Evolutionary conservation across 176 grass and related monocot genomes (phyloP).

Genomic region (Chloris gayana): DNA sequence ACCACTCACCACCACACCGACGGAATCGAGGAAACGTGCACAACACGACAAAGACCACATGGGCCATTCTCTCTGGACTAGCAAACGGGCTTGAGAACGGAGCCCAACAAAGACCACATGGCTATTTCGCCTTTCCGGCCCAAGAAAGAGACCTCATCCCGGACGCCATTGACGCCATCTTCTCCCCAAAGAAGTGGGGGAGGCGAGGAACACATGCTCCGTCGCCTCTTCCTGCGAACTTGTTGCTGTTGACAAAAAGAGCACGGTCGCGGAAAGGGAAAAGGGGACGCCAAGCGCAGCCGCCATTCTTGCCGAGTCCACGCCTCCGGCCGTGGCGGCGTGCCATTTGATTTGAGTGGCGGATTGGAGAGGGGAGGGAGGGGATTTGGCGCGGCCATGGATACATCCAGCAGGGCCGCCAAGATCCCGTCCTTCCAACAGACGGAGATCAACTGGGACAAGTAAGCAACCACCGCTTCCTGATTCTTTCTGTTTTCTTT

Average conservation of each 20-base stretch:
- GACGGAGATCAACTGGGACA: conserved; percentile 99
- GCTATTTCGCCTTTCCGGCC: not conserved
- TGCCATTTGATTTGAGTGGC: conserved; percentile 9
- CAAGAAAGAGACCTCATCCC: conserved; percentile 21
- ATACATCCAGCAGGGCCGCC: conserved; percentile 39
- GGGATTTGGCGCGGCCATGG: conserved; percentile 52
- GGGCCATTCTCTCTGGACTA: not conserved
- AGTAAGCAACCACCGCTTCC: conserved; percentile 48
- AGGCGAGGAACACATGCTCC: conserved; percentile 43
- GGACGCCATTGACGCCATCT: conserved; percentile 41
- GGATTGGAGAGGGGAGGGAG: conserved; percentile 12
- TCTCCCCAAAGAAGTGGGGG: conserved; percentile 5
- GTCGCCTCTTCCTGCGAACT: not conserved
- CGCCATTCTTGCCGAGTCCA: conserved; percentile 19
- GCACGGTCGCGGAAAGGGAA: conserved; percentile 27
- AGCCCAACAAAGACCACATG: conserved; percentile 23
- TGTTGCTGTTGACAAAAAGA: conserved; percentile 20
- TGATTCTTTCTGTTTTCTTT: not conserved
- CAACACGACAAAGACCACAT: conserved; percentile 23
- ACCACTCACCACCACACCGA: not conserved
- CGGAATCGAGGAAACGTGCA: conserved; percentile 6
- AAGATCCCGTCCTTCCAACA: conserved; percentile 71
- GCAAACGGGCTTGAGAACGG: not conserved
- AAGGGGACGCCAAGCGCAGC: not conserved
- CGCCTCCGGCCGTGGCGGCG: not conserved